Evolutionary conservation across 345 rosid genomes (phyloP).

Genomic region (Syzygium grande): DNA sequence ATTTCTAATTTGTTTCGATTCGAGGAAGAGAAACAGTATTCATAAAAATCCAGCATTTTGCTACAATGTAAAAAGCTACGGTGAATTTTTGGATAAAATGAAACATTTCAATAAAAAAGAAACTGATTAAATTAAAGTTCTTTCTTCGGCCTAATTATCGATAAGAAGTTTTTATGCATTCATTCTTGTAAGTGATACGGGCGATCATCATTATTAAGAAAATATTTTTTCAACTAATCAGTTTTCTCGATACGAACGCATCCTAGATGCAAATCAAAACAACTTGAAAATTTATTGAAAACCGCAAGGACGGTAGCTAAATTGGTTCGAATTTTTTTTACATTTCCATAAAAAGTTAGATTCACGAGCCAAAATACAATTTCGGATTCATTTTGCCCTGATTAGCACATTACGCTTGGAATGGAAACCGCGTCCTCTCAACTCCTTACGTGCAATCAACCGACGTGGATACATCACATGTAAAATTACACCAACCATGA

Average conservation of each 20-base stretch:
- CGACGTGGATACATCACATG: not conserved
- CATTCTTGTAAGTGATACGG: too few species aligned
- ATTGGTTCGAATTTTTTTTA: not conserved
- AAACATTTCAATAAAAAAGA: too few species aligned
- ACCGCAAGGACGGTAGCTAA: not conserved
- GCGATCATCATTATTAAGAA: not conserved
- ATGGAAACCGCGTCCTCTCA: not conserved
- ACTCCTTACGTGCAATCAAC: not conserved
- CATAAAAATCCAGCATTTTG: too few species aligned
- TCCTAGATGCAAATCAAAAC: not conserved
- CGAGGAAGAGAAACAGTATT: too few species aligned
- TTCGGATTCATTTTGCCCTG: not conserved
- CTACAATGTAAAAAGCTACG: too few species aligned
- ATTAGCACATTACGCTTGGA: not conserved
- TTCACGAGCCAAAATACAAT: not conserved
- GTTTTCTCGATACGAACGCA: not conserved
- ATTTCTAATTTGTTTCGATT: too few species aligned
- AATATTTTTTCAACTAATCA: not conserved
- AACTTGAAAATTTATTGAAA: not conserved
- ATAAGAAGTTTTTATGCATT: too few species aligned
- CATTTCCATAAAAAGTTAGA: not conserved
- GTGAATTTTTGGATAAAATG: too few species aligned
- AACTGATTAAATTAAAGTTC: too few species aligned
- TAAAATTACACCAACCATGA: too few species aligned
- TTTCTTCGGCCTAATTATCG: too few species aligned